Conservation (phyloP, 495 filamentous ascomycete genomes). For the Xylaria curta region DNA sequence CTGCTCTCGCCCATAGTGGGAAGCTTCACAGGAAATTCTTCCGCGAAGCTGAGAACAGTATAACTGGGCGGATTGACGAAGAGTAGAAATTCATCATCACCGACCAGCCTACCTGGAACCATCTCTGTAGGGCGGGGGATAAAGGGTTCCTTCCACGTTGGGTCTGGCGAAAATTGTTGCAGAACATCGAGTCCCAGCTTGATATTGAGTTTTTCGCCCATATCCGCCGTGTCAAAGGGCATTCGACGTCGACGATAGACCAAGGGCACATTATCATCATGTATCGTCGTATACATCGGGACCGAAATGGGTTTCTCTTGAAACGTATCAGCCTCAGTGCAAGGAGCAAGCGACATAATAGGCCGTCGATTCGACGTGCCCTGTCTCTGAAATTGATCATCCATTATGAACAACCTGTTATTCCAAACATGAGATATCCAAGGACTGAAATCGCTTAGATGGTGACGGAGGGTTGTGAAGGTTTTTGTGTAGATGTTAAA, state of each 20-base stretch:
- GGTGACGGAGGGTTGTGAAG: constrained; percentile 34
- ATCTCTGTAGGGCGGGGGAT: constrained; percentile 22
- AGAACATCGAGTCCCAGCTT: constrained; percentile 22
- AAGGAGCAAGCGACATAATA: constrained; percentile 26
- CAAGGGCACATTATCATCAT: constrained; percentile 13
- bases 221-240: background rate
- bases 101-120: constrained; percentile 30
- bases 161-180: constrained; percentile 24
- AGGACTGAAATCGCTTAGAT: constrained; percentile 29
- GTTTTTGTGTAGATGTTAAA: constrained; percentile 43
- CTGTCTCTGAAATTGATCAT: constrained; percentile 24
- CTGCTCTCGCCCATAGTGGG: constrained; percentile 8
- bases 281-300: constrained; percentile 22
- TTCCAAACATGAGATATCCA: constrained; percentile 38
- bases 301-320: background rate
- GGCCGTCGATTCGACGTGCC: constrained; percentile 9
- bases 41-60: constrained; percentile 35
- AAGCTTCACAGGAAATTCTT: constrained; percentile 28
- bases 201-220: constrained; percentile 15
- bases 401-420: constrained; percentile 30
- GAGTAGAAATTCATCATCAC: constrained; percentile 40
- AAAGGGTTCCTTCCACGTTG: constrained; percentile 15
- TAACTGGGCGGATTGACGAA: constrained; percentile 35
- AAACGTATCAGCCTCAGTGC: constrained; percentile 6
- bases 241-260: constrained; percentile 21